Evolutionary conservation across 305 asterid genomes (phyloP).

Genomic region (Fraxinus baroniana): DNA sequence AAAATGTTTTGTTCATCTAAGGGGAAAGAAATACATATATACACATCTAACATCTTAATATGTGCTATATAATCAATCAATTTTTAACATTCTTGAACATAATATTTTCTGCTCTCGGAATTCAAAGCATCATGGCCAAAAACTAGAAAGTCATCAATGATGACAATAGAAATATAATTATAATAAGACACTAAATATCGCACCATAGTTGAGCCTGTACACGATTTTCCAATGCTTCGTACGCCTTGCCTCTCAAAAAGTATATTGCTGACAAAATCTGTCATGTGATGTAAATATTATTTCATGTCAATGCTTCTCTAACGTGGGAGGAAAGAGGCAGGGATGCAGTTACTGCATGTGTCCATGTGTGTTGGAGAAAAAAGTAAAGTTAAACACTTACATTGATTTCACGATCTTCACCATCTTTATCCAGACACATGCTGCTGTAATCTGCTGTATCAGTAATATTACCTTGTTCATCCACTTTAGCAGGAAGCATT

Average conservation of each 20-base stretch:
- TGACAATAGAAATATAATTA: not conserved
- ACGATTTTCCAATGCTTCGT: constrained; percentile 92
- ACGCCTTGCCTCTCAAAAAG: constrained; percentile 95
- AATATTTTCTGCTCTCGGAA: not conserved
- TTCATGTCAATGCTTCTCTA: constrained; percentile 3
- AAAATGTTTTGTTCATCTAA: not conserved
- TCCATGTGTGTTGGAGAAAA: constrained; percentile 9
- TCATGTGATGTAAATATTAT: constrained; percentile 31
- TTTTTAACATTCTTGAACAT: constrained; percentile 3
- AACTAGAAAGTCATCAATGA: not conserved
- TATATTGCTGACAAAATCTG: constrained; percentile 93
- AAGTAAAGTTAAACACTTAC: constrained; percentile 44
- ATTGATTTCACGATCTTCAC: constrained; percentile 97
- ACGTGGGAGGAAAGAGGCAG: not conserved
- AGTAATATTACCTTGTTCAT: constrained; percentile 86
- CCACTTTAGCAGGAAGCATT: constrained; percentile 94
- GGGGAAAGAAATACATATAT: not conserved
- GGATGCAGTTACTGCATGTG: constrained; percentile 18
- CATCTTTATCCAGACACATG: constrained; percentile 90
- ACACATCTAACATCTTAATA: not conserved
- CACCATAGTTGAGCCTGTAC: constrained; percentile 92
- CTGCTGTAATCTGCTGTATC: constrained; percentile 67
- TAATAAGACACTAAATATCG: constrained; percentile 23
- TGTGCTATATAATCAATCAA: not conserved
- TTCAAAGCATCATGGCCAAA: constrained; percentile 17